Evolutionary conservation across 148 eudicot genomes (phyloP).

Genomic region (Rhododendron molle): DNA sequence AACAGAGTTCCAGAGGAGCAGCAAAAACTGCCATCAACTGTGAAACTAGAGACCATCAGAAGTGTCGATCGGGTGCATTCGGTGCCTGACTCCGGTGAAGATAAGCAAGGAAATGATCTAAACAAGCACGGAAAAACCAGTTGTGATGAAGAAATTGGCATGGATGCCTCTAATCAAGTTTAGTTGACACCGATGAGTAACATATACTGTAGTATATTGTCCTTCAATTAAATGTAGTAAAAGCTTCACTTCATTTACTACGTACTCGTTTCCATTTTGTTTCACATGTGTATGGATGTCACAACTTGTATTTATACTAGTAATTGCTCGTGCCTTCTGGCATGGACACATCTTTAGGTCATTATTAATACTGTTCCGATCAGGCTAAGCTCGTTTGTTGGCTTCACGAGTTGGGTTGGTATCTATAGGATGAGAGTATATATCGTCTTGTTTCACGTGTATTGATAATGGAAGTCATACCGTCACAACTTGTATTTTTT

Average conservation of each 20-base stretch:
- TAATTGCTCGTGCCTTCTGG: too few species aligned
- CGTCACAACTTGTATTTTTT: too few species aligned
- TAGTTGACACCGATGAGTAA: neutral
- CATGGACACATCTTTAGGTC: too few species aligned
- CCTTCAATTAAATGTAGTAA: neutral
- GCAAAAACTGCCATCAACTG: neutral
- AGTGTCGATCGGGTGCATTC: neutral
- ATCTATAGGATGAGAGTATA: too few species aligned
- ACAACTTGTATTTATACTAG: too few species aligned
- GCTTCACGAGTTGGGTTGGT: too few species aligned
- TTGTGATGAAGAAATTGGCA: neutral
- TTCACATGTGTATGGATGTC: neutral
- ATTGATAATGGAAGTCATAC: neutral
- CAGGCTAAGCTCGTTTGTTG: too few species aligned
- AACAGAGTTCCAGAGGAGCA: conserved; percentile 4
- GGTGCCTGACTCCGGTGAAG: neutral
- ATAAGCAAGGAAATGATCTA: neutral
- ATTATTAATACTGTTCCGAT: too few species aligned
- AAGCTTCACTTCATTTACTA: neutral
- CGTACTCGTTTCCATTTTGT: neutral
- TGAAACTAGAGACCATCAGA: neutral
- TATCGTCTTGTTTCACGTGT: too few species aligned
- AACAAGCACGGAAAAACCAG: neutral
- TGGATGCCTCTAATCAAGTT: neutral
- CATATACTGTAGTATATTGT: neutral